Evolutionary conservation across 2,329 filamentous ascomycete species (phyloP).

Genomic region (Plenodomus biglobosus): DNA sequence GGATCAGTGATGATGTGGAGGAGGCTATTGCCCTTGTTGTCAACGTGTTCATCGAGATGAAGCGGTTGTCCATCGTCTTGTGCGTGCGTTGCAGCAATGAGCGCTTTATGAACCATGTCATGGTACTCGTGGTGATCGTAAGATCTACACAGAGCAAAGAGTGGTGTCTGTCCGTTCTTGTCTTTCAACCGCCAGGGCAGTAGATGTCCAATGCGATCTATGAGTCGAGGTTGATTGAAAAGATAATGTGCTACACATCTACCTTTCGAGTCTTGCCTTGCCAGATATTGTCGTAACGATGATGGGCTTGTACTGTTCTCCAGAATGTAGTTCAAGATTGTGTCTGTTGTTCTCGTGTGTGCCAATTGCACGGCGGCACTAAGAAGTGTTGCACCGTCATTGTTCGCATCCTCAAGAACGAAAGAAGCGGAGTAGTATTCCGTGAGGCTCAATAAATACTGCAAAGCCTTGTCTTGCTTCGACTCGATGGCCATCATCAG

Average conservation of each 20-base stretch:
- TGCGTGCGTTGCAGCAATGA: slow-evolving; percentile 70
- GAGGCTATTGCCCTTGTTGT: slow-evolving; percentile 89
- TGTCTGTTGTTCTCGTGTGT: slow-evolving; percentile 71
- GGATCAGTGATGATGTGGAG: slow-evolving; percentile 94
- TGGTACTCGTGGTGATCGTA: slow-evolving; percentile 91
- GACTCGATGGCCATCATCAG: slow-evolving; percentile 60
- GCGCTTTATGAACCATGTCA: slow-evolving; percentile 80
- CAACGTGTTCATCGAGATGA: slow-evolving; percentile 89
- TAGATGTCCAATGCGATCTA: slow-evolving; percentile 72
- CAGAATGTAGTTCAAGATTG: slow-evolving; percentile 71
- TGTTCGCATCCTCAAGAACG: slow-evolving; percentile 81
- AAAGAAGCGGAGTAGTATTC: slow-evolving; percentile 72
- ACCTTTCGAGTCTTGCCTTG: slow-evolving; percentile 77
- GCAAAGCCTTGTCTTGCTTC: slow-evolving; percentile 69
- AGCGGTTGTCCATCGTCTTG: slow-evolving; percentile 80
- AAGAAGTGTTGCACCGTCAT: slow-evolving; percentile 84
- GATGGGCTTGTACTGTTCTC: slow-evolving; percentile 55
- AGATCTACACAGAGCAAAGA: slow-evolving; percentile 91
- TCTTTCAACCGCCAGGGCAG: slow-evolving; percentile 90
- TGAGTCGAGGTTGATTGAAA: slow-evolving; percentile 84
- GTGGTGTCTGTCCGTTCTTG: slow-evolving; percentile 95
- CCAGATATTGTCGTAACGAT: slow-evolving; percentile 67
- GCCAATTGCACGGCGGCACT: slow-evolving; percentile 89
- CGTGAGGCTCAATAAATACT: slow-evolving; percentile 75
- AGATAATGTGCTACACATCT: slow-evolving; percentile 94